Base-by-base conservation (phyloP, 2,329 filamentous ascomycete genomes). In the Aspergillus neoniger region DNA sequence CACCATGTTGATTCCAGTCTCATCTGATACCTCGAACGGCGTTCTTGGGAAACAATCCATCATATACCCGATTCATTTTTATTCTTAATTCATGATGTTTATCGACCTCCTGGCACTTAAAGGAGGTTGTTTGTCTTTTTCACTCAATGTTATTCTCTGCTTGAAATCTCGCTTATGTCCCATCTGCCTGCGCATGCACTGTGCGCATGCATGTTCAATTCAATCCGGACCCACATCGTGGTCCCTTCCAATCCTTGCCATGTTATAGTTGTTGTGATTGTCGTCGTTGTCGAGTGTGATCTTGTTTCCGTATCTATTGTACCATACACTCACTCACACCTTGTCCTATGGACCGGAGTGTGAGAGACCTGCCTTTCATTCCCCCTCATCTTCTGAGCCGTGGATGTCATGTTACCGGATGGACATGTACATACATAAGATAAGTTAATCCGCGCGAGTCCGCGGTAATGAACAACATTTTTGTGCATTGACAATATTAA, bases 41-140 rank as follows among this genome's bases (percentile, higher is more conserved):
- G 67, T 69, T 69, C 60, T 63, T 65, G 64, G 65, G 64, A 70
- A 70, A 66, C 64, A 67, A 63, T 59, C 67, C 65, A 67, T 67
- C 63, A 68, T 68, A 72, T 75, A 74, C 72, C 72, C 72, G 62
- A 53, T 67, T 63, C 63, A 36, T 63, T 67, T 67, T 75, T 74
- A 74, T 73, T 70, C 67, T 67, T 70, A 66, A 52, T 65, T 62
- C 61, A 58, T 62, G 62, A 30, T 65, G 38, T 52, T 63, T 38
- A 43, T 60, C 12, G 56, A 65, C 63, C 55, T 21, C 39, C 30
- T 44, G 17, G 32, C 23, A 39, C 5, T 55, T 64, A 59, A 60
- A 56, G 57, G 63, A 60, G 55, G 59, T 59, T 55, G 36, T 59
- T 58, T 56, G 55, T 59, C 58, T 59, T 52, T 65, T 61, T 62